Conservation (phyloP, 2,329 filamentous ascomycete species). For the Beauveria scarabaeidicola region DNA sequence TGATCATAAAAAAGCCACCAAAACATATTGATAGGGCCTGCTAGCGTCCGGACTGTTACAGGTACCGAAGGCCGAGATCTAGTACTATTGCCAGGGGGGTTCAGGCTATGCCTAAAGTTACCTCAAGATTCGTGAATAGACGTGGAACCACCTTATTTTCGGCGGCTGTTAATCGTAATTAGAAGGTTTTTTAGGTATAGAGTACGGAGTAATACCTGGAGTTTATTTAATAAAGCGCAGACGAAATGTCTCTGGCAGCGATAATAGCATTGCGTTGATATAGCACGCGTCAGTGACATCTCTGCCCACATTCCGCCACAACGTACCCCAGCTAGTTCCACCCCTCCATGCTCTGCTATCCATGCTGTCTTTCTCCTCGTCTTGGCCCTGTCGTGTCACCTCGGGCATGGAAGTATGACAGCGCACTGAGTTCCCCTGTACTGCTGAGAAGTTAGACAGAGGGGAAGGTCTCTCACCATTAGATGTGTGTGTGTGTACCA, state of each 20-base stretch:
- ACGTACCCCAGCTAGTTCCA: not conserved
- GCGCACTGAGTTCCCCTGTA: not conserved
- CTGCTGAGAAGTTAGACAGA: not conserved
- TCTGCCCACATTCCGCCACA: not conserved
- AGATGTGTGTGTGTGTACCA: not conserved
- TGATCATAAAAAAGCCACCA: not conserved
- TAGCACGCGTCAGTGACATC: not conserved
- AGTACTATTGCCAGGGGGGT: not conserved
- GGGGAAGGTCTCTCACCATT: not conserved
- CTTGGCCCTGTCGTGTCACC: not conserved
- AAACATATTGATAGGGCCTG: not conserved
- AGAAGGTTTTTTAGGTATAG: not conserved
- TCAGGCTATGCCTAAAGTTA: not conserved
- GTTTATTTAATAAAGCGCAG: not conserved
- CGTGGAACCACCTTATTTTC: not conserved
- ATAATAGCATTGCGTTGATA: not conserved
- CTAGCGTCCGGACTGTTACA: not conserved
- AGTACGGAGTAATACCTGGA: not conserved
- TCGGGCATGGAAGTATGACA: not conserved
- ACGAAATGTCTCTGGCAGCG: not conserved
- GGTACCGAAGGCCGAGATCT: slow-evolving; percentile 8
- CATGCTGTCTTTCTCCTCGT: not conserved
- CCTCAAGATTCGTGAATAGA: not conserved
- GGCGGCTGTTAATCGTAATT: not conserved
- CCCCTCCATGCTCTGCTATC: not conserved